These are phyloP conservation scores for Bullera alba DNA, from an alignment of 768 basidiomycete genomes.

Conservation along the genomic window DNA sequence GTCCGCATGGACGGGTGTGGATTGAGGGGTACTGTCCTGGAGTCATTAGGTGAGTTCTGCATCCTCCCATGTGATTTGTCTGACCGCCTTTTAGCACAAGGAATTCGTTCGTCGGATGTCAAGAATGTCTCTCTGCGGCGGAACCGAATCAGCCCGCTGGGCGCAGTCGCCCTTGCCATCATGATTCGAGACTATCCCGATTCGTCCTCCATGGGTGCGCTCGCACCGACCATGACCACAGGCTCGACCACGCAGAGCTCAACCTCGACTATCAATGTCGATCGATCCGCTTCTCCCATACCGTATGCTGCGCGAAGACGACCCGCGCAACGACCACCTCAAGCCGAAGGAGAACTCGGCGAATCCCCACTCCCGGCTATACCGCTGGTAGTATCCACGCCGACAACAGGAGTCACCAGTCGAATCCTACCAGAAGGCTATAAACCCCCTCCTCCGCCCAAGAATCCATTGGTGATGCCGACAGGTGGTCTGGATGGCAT, in stretches of 20 bases:
- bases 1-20: slow-evolving; percentile 83
- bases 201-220: slow-evolving; percentile 49
- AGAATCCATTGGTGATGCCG: slow-evolving; percentile 51
- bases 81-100: slow-evolving; percentile 55
- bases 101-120: slow-evolving; percentile 72
- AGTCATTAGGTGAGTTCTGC: slow-evolving; percentile 62
- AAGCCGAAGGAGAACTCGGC: slow-evolving; percentile 1
- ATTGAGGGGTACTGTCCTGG: slow-evolving; percentile 65
- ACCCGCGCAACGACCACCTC: slow-evolving; percentile 14
- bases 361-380: slow-evolving; percentile 31
- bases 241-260: not conserved
- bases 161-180: slow-evolving; percentile 83
- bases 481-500: slow-evolving; percentile 23
- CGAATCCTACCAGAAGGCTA: slow-evolving; percentile 45
- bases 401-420: slow-evolving; percentile 26
- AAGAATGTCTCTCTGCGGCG: slow-evolving; percentile 83
- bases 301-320: slow-evolving; percentile 12
- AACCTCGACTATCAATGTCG: slow-evolving; percentile 43
- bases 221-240: slow-evolving; percentile 19
- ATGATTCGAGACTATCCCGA: slow-evolving; percentile 98
- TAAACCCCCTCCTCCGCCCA: slow-evolving; percentile 51
- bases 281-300: slow-evolving; percentile 11
- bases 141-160: slow-evolving; percentile 75
- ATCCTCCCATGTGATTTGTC: not conserved
- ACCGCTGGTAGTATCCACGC: slow-evolving; percentile 23